Evolutionary conservation across 208 protist genomes (phyloP).

Genomic region (Leishmania mexicana): DNA sequence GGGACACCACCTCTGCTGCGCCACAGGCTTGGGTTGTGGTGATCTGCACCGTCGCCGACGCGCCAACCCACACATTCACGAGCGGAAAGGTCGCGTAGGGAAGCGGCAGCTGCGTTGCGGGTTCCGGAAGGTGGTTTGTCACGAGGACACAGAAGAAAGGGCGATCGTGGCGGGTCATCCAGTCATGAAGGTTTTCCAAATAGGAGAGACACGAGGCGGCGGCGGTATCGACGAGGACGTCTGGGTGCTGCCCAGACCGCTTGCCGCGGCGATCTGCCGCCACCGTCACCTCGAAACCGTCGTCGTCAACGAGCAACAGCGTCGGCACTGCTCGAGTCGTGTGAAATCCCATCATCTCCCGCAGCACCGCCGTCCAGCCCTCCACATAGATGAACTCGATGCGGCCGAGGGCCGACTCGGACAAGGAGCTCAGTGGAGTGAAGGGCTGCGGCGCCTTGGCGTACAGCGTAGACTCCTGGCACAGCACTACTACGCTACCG

Average conservation of each 20-base stretch:
- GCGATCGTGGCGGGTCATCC: slow-evolving; percentile 17
- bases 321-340: slow-evolving; percentile 28
- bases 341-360: slow-evolving; percentile 48
- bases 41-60: slow-evolving; percentile 45
- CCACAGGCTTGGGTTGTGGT: slow-evolving; percentile 29
- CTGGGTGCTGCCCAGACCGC: slow-evolving; percentile 2
- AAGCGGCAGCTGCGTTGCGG: slow-evolving; percentile 27
- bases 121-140: slow-evolving; percentile 34
- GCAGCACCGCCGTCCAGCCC: slow-evolving; percentile 30
- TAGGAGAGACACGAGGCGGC: slow-evolving; percentile 33
- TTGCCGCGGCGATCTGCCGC: neutral
- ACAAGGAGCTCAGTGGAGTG: slow-evolving; percentile 39
- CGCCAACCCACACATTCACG: slow-evolving; percentile 44
- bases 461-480: slow-evolving; percentile 50
- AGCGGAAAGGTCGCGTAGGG: slow-evolving; percentile 58
- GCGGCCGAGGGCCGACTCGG: slow-evolving; percentile 34
- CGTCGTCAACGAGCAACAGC: slow-evolving; percentile 59
- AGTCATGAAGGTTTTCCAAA: slow-evolving; percentile 47
- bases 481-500: slow-evolving; percentile 49
- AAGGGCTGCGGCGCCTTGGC: slow-evolving; percentile 68
- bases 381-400: slow-evolving; percentile 71
- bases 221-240: slow-evolving; percentile 15
- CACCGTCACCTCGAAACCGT: slow-evolving; percentile 41
- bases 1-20: slow-evolving; percentile 5
- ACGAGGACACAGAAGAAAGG: slow-evolving; percentile 55